A percentile compares a stretch with the other conserved stretches of the same genome.
These are phyloP conservation scores for Botrytis hyacinthi DNA, from an alignment of 2,329 filamentous ascomycete genomes.

Conservation along the genomic window DNA sequence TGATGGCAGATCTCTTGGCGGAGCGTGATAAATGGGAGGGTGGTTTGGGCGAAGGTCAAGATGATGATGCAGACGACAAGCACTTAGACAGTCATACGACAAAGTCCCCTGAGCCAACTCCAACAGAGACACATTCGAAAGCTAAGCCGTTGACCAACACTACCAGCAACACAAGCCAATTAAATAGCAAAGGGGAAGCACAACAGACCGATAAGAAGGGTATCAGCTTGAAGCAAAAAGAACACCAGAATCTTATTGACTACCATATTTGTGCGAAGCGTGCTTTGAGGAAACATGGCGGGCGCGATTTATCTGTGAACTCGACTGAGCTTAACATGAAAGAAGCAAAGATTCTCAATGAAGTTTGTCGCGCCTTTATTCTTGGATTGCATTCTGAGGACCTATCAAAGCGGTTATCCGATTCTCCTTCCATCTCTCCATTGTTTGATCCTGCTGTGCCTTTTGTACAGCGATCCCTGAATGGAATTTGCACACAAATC, in stretches of 20 bases:
- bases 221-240: slow-evolving; percentile 34
- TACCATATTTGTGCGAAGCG: slow-evolving; percentile 37
- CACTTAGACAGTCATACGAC: background rate
- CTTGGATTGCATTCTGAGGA: slow-evolving; percentile 50
- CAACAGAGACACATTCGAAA: background rate
- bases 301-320: slow-evolving; percentile 33
- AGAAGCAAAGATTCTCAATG: slow-evolving; percentile 51
- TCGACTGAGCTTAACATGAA: slow-evolving; percentile 30
- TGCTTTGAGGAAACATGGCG: slow-evolving; percentile 33
- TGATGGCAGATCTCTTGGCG: slow-evolving; percentile 60
- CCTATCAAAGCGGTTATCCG: slow-evolving; percentile 47
- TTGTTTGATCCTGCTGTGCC: slow-evolving; percentile 36
- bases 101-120: slow-evolving; percentile 8
- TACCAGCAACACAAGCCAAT: background rate
- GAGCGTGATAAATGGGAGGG: slow-evolving; percentile 72
- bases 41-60: slow-evolving; percentile 40
- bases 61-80: slow-evolving; percentile 31
- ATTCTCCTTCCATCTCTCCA: slow-evolving; percentile 48
- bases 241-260: slow-evolving; percentile 34
- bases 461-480: slow-evolving; percentile 46
- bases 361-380: slow-evolving; percentile 54
- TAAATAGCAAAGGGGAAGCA: background rate
- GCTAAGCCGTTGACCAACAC: background rate
- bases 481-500: slow-evolving; percentile 52
- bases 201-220: background rate